phyloP scores from a whole-genome alignment of 805 yeast species.

The Nakazawaea ishiwadae region DNA sequence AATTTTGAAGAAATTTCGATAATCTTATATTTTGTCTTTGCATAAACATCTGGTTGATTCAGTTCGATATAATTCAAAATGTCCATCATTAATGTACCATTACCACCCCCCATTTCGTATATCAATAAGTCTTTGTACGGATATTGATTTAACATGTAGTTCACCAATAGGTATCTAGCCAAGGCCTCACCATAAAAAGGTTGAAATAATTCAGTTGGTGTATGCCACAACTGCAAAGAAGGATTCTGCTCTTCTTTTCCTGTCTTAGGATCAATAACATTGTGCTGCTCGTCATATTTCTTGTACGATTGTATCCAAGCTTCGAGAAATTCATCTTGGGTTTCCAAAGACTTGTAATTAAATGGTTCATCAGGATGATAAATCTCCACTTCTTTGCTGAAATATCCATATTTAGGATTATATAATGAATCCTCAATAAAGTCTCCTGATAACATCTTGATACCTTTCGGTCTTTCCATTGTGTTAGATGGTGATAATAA shows the following conservation, averaged over 20 bases:
- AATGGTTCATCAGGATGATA: constrained; percentile 65
- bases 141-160: constrained; percentile 61
- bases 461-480: constrained; percentile 48
- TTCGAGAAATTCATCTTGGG: constrained; percentile 66
- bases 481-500: constrained; percentile 18
- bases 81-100: constrained; percentile 79
- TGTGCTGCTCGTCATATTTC: constrained; percentile 37
- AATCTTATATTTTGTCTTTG: constrained; percentile 60
- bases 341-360: constrained; percentile 50
- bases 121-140: constrained; percentile 70
- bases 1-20: constrained; percentile 67
- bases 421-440: constrained; percentile 83
- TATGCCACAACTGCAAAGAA: constrained; percentile 77
- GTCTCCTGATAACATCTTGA: constrained; percentile 71
- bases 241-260: constrained; percentile 23
- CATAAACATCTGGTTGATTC: constrained; percentile 70
- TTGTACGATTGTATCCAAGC: constrained; percentile 62
- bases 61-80: constrained; percentile 59
- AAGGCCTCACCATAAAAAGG: constrained; percentile 85
- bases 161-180: constrained; percentile 72
- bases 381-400: constrained; percentile 72
- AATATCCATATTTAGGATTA: constrained; percentile 80
- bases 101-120: constrained; percentile 89
- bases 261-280: constrained; percentile 11
- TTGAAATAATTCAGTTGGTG: constrained; percentile 81